phyloP scores from a whole-genome alignment of 441 rosid species.

The Theobroma grandiflorum region DNA sequence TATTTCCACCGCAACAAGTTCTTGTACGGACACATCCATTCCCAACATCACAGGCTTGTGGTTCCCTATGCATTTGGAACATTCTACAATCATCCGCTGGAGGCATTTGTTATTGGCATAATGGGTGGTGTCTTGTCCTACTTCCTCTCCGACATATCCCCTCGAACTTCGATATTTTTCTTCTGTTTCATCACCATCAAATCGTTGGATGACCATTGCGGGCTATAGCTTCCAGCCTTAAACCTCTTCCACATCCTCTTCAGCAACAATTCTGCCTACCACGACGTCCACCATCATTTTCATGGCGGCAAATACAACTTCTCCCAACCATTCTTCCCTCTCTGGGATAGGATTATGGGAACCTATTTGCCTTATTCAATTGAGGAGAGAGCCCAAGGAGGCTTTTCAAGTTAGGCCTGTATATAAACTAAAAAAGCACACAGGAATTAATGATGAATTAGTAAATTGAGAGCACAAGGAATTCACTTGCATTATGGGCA shows the following conservation, averaged over 20 bases:
- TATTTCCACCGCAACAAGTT: slow-evolving; percentile 87
- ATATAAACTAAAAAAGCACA: too few species aligned
- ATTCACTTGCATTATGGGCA: too few species aligned
- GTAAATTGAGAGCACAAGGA: too few species aligned
- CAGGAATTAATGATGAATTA: too few species aligned
- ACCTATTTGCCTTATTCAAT: slow-evolving; percentile 91
- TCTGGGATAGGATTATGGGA: slow-evolving; percentile 92
- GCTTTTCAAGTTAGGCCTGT: too few species aligned
- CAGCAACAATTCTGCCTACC: slow-evolving; percentile 89
- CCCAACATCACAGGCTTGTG: slow-evolving; percentile 88
- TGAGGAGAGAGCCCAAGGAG: slow-evolving; percentile 74
- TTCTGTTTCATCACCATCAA: slow-evolving; percentile 87
- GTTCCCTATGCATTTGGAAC: slow-evolving; percentile 95
- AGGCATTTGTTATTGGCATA: slow-evolving; percentile 85
- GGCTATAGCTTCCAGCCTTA: slow-evolving; percentile 90
- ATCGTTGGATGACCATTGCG: slow-evolving; percentile 92
- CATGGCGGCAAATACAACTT: slow-evolving; percentile 88
- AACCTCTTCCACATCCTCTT: slow-evolving; percentile 86
- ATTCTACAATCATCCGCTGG: slow-evolving; percentile 80
- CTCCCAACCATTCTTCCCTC: slow-evolving; percentile 87
- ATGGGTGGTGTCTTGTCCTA: slow-evolving; percentile 86
- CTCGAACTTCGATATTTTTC: slow-evolving; percentile 81
- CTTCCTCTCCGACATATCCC: slow-evolving; percentile 87
- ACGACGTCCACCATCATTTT: slow-evolving; percentile 92
- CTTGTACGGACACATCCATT: slow-evolving; percentile 82